Base-by-base conservation (phyloP, 805 yeast species). In the Metschnikowia dekortorum region DNA sequence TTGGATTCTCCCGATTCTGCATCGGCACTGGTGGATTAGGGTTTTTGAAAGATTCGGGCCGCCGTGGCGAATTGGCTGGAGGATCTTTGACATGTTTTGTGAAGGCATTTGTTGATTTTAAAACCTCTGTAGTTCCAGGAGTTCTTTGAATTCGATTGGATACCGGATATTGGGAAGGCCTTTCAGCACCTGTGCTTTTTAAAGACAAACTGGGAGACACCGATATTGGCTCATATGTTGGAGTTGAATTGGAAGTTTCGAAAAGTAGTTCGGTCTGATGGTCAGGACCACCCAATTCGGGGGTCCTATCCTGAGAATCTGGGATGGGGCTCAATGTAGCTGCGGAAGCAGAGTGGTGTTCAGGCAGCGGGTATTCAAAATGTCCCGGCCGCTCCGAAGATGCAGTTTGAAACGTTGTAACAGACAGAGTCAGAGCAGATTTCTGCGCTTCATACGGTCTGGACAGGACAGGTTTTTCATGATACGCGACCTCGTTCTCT, bases 341-440 rank as follows among this genome's bases (percentile, higher is more conserved):
- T 16, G 45, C 37, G 8, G 45, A 42, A 7, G 36, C 45, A 32
- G 45, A 42, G 22, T 18, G 10, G 34, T 40, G 30, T 22, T 42
- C 45, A 9, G 38, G 13, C 28, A 32, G 45, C 7, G 37, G 45
- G 32, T 42, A 32, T 9, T 42, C 45, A 13, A 33, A 42, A 10
- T 32, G 32, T 5, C 45, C 31, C 26, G 13, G n/a, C n/a, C 34
- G 26, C 9, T 35, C 39, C 3, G 46, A 43, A 9, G 32, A 14
- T 18, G 46, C 46, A 18, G 46, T 44, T 53, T 73, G 77, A 50
- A 73, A 61, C 11, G 76, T 75, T 53, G 68, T 67, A 61, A 73
- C 68, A 7, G 74, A 68, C 6, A 76, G 78, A 31, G 75, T 69
- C 30, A 59, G 59, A 49, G 64, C 65, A 71, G 73, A 8, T 16